phyloP scores from a whole-genome alignment of 306 rosid genomes.

The Dryas drummondii region DNA sequence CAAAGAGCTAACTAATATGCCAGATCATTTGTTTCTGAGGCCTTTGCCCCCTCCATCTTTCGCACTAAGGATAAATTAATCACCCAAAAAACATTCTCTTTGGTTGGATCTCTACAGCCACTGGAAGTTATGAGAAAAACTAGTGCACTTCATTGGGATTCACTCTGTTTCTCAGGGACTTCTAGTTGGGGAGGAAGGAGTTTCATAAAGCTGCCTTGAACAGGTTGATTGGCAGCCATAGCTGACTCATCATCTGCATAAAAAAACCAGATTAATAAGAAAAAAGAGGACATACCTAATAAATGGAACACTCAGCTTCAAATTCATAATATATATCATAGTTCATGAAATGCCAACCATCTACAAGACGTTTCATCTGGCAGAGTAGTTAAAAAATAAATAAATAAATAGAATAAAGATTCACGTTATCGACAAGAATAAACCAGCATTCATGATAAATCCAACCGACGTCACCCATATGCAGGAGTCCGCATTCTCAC shows the following conservation, averaged over 20 bases:
- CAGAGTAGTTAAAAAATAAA: no score
- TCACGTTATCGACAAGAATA: no score
- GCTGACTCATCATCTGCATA: conserved; percentile 74
- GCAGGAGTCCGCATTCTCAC: no score
- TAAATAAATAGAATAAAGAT: no score
- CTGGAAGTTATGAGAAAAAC: conserved; percentile 35
- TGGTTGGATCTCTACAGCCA: conserved; percentile 34
- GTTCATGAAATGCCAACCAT: no score
- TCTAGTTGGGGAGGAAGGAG: conserved; percentile 73
- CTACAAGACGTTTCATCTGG: no score
- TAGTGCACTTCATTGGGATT: conserved; percentile 41
- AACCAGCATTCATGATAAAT: no score
- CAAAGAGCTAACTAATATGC: conserved; percentile 38
- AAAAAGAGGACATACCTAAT: not conserved
- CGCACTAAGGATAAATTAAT: conserved; percentile 39
- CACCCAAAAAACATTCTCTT: conserved; percentile 21
- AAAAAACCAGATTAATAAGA: conserved; percentile 3
- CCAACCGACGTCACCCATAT: no score
- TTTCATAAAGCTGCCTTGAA: conserved; percentile 80
- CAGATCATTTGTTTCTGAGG: conserved; percentile 47
- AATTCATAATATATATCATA: not conserved
- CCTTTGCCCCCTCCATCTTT: conserved; percentile 38
- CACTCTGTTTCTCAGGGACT: conserved; percentile 65
- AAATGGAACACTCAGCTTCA: not conserved
- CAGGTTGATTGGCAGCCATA: conserved; percentile 50